Percentiles rank a stretch among this genome's conserved stretches.
Conservation (phyloP, 441 rosid species). For the Populus hybrid region DNA sequence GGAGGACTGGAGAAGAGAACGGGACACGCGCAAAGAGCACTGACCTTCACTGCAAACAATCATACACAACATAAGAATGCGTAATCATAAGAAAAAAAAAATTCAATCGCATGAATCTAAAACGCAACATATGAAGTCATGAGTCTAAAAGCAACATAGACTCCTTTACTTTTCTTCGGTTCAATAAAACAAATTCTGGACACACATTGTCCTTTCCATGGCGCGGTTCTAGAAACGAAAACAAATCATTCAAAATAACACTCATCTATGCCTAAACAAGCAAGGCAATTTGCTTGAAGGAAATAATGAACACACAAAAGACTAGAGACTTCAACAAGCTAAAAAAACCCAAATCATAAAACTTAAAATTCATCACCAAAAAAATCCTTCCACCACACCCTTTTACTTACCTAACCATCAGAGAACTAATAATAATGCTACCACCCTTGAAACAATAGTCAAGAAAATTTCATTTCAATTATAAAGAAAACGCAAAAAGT, state of each 20-base stretch:
- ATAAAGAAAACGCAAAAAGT: neutral
- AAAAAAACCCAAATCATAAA: neutral
- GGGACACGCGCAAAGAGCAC: conserved; percentile 98
- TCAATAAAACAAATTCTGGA: neutral
- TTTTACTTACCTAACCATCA: conserved; percentile 2
- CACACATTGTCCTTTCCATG: neutral
- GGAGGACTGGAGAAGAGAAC: conserved; percentile 93
- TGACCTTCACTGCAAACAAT: conserved; percentile 38
- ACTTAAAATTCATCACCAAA: neutral
- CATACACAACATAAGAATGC: conserved; percentile 5
- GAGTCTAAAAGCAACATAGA: neutral
- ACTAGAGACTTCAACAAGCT: neutral
- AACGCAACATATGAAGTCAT: neutral
- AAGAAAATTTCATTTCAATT: neutral
- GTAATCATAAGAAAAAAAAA: neutral
- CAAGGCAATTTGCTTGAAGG: neutral
- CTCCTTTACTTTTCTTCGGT: neutral
- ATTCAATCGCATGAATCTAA: neutral
- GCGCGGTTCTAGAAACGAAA: neutral
- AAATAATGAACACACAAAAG: neutral
- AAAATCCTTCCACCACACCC: neutral
- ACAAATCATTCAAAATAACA: neutral
- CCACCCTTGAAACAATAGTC: neutral
- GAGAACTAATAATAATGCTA: neutral
- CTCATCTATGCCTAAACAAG: neutral